These are phyloP conservation scores for Wickerhamiella occidentalis DNA, from an alignment of 805 yeast genomes.

Conservation along the genomic window DNA sequence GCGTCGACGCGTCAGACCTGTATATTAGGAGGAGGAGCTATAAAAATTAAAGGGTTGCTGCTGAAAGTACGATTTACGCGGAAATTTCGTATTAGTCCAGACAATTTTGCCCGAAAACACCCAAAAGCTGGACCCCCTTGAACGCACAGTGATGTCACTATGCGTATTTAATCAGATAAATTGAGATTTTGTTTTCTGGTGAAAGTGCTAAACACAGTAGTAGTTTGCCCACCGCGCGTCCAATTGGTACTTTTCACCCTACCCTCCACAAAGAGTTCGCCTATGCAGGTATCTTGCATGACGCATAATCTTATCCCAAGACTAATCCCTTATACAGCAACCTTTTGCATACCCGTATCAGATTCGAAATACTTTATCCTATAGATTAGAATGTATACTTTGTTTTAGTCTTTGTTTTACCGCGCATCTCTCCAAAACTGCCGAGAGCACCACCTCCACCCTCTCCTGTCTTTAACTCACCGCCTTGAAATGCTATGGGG, in stretches of 20 bases:
- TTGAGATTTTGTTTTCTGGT: not conserved
- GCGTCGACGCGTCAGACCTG: conserved; percentile 1
- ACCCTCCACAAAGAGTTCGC: not conserved
- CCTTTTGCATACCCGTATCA: not conserved
- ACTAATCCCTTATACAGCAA: not conserved
- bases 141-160: not conserved
- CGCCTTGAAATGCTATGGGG: not conserved
- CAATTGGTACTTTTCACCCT: not conserved
- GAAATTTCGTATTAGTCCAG: not conserved
- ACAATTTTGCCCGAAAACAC: not conserved
- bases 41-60: not conserved
- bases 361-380: not conserved
- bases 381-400: too few relatives aligned
- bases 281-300: not conserved
- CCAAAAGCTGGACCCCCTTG: not conserved
- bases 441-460: not conserved
- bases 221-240: not conserved
- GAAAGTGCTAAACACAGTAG: too few relatives aligned
- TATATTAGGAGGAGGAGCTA: not conserved
- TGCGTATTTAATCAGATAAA: not conserved
- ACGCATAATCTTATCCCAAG: not conserved
- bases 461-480: not conserved
- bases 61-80: not conserved
- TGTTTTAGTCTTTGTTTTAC: not conserved
- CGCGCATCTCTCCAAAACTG: not conserved